phyloP scores from a whole-genome alignment of 2,329 filamentous ascomycete genomes.

The Trichophaea hybrida region DNA sequence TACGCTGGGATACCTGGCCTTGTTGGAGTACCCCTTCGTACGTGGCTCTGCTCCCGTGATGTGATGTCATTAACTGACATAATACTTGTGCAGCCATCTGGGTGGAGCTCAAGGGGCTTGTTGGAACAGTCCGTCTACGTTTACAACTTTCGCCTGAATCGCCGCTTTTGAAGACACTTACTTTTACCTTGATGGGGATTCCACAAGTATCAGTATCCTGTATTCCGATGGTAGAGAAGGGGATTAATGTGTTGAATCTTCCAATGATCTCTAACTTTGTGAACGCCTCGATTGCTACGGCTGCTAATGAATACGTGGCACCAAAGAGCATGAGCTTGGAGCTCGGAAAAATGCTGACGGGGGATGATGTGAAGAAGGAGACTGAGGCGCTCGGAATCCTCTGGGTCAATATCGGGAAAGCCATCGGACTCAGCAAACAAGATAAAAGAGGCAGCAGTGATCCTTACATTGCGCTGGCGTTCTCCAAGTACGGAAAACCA shows the following conservation, averaged over 20 bases:
- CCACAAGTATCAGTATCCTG: slow-evolving; percentile 83
- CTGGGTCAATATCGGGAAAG: slow-evolving; percentile 82
- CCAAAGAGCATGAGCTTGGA: slow-evolving; percentile 86
- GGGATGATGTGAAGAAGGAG: slow-evolving; percentile 84
- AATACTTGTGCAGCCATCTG: slow-evolving; percentile 28
- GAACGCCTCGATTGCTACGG: slow-evolving; percentile 82
- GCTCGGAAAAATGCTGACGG: slow-evolving; percentile 75
- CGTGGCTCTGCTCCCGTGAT: slow-evolving; percentile 21
- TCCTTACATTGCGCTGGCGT: slow-evolving; percentile 86
- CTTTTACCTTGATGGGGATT: slow-evolving; percentile 85
- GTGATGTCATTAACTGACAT: slow-evolving; percentile 22
- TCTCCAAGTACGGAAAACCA: slow-evolving; percentile 78
- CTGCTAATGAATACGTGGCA: slow-evolving; percentile 80
- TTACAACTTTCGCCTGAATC: slow-evolving; percentile 78
- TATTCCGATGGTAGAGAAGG: slow-evolving; percentile 79
- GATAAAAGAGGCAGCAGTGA: slow-evolving; percentile 82
- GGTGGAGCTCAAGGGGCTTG: slow-evolving; percentile 80
- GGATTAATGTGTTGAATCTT: slow-evolving; percentile 80
- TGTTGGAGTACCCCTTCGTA: slow-evolving; percentile 66
- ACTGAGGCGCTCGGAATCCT: slow-evolving; percentile 75
- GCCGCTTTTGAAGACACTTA: slow-evolving; percentile 81
- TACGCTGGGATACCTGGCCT: slow-evolving; percentile 81
- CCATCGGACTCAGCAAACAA: slow-evolving; percentile 77
- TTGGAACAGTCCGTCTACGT: slow-evolving; percentile 71
- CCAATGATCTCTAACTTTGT: slow-evolving; percentile 93